Conservation (phyloP, 371 early-diverging fungal species). For the Mortierella sp. region DNA sequence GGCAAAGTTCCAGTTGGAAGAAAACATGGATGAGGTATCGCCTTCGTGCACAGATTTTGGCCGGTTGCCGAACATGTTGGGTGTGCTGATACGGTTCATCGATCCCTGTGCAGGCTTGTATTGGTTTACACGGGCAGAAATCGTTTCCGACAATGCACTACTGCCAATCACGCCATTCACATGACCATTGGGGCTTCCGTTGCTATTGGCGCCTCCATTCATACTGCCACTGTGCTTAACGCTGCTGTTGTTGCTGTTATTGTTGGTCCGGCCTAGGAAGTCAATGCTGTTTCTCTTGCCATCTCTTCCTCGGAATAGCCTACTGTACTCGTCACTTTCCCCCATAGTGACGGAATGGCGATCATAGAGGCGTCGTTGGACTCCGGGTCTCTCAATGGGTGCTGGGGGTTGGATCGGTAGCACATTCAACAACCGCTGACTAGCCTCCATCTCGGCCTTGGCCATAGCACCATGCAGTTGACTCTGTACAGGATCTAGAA, state of each 20-base stretch:
- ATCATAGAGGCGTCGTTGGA: conserved; percentile 66
- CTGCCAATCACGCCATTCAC: conserved; percentile 46
- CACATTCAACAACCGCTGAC: conserved; percentile 64
- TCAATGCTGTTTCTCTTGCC: conserved; percentile 45
- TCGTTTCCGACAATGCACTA: conserved; percentile 30
- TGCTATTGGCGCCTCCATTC: background rate
- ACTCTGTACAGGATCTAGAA: conserved; percentile 63
- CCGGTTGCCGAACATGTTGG: conserved; percentile 35
- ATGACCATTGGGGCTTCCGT: conserved; percentile 21
- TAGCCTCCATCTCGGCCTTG: conserved; percentile 74
- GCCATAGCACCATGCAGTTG: conserved; percentile 72
- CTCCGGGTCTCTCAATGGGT: conserved; percentile 57
- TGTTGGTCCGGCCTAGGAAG: conserved; percentile 41
- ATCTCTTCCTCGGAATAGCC: conserved; percentile 57
- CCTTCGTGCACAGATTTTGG: conserved; percentile 67
- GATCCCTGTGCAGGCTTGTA: conserved; percentile 34
- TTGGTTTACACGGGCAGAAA: conserved; percentile 43
- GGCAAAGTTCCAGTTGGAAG: conserved; percentile 52
- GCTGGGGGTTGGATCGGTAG: conserved; percentile 69
- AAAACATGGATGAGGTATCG: conserved; percentile 63
- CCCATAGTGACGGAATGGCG: conserved; percentile 78
- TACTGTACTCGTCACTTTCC: conserved; percentile 66
- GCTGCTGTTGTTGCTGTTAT: conserved; percentile 10
- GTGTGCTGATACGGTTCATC: conserved; percentile 37
- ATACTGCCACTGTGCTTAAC: background rate